phyloP scores from a whole-genome alignment of 176 grass and related monocot species.

The Carex kokanica region DNA sequence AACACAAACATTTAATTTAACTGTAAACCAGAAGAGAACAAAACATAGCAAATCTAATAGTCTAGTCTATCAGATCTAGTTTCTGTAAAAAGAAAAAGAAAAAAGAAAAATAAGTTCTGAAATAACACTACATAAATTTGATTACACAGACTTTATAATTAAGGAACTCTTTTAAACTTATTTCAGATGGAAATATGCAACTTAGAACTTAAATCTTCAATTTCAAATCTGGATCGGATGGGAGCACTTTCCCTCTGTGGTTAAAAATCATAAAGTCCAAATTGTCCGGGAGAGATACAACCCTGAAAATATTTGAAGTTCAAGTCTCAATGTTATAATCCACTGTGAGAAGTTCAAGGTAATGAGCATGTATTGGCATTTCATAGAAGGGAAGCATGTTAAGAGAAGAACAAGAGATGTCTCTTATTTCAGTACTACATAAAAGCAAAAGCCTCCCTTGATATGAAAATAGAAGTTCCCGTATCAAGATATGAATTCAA shows the following conservation, averaged over 20 bases:
- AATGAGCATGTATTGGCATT: neutral
- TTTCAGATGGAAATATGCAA: neutral
- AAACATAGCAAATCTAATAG: conserved; percentile 11
- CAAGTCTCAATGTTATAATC: neutral
- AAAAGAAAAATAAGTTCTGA: too few relatives aligned
- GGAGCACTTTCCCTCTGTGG: conserved; percentile 64
- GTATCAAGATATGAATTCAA: neutral
- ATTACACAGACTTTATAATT: neutral
- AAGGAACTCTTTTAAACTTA: neutral
- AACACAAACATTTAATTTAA: conserved; percentile 2
- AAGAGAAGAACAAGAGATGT: neutral
- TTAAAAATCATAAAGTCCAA: conserved; percentile 99
- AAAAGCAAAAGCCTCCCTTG: neutral
- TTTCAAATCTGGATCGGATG: conserved; percentile 50
- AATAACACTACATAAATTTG: neutral
- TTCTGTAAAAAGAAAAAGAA: neutral
- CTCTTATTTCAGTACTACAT: neutral
- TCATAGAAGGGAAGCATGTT: neutral
- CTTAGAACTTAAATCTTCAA: conserved; percentile 59
- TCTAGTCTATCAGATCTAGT: neutral
- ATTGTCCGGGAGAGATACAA: conserved; percentile 71
- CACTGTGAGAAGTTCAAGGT: neutral
- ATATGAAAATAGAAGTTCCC: neutral
- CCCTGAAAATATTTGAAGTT: conserved; percentile 44
- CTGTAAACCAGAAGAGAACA: neutral